Conservation (phyloP, 176 grass and related monocot species). For the Tillandsia leiboldiana region DNA sequence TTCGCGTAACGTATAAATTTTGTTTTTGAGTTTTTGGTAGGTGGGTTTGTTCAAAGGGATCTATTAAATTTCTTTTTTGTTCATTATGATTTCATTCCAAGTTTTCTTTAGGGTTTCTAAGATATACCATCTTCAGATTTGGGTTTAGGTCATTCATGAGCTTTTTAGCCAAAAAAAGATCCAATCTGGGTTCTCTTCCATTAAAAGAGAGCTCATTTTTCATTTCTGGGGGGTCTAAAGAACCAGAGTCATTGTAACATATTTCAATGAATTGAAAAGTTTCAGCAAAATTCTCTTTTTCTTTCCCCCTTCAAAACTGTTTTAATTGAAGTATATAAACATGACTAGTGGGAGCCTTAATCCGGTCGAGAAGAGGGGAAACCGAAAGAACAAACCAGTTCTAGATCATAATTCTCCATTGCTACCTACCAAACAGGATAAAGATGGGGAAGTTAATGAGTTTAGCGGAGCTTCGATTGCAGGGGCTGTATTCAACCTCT, state of each 20-base stretch:
- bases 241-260: background rate
- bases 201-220: background rate
- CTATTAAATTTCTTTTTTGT: background rate
- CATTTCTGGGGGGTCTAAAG: background rate
- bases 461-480: constrained; percentile 70
- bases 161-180: no score
- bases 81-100: background rate
- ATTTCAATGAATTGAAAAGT: background rate
- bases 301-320: background rate
- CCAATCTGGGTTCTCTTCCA: background rate
- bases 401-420: constrained; percentile 50
- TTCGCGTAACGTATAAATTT: background rate
- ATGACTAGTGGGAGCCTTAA: constrained; percentile 33
- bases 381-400: constrained; percentile 25
- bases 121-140: background rate
- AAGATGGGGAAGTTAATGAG: constrained; percentile 31
- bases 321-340: background rate
- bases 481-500: constrained; percentile 88
- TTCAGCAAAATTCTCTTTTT: background rate
- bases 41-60: no score
- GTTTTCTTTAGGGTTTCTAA: background rate
- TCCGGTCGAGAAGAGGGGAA: constrained; percentile 21
- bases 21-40: no score
- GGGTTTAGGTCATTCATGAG: background rate
- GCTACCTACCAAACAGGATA: constrained; percentile 44